Base-by-base conservation (phyloP, 1,284 basidiomycete species). In the Austroboletus niveus region DNA sequence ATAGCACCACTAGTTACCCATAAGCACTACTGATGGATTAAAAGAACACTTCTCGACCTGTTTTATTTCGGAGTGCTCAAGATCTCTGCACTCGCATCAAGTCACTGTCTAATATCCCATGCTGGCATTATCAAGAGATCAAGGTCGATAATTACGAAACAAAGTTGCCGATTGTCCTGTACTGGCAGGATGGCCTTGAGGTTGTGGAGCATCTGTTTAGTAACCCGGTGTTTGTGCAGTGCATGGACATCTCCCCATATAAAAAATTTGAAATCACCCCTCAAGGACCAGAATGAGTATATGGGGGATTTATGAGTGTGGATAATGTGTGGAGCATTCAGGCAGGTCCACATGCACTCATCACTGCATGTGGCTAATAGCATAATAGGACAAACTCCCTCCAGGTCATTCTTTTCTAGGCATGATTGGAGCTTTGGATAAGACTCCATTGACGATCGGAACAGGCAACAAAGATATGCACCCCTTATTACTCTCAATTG, bases 381-480 rank as follows among this genome's bases (percentile, higher is more conserved):
- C 3, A 8, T 8, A 32, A 12, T 35, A 39, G 36, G 20, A 5
- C 6, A 17, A 39, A 1, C 36, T 39, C 20, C 48, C 54, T 34
- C 3, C 14, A 0, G 46, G 55, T 1, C 49, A 56, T 11, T 42
- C n/a, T 0, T 53, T 49, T 15, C 7, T 55, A 15, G 54, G 51
- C 4, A n/a, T 60, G 3, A 50, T 60, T 1, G 22, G 42, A 2
- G 53, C 59, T 0, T 60, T 48, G 0, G 36, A 56, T 22, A 61
- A 60, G 8, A 61, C 46, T 0, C 58, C 46, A 0, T 20, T 59
- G 27, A 56, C 12, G 0, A 35, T 11, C 0, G 24, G 29, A 0
- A 12, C 44, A 0, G 35, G 50, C 0, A 29, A 59, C 7, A 56
- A 59, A 10, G 53, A 60, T 4, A 60, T 60, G 57, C 52, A 61